These are phyloP conservation scores for Raddia guianensis DNA, from an alignment of 176 grass and related monocot species.

Conservation along the genomic window DNA sequence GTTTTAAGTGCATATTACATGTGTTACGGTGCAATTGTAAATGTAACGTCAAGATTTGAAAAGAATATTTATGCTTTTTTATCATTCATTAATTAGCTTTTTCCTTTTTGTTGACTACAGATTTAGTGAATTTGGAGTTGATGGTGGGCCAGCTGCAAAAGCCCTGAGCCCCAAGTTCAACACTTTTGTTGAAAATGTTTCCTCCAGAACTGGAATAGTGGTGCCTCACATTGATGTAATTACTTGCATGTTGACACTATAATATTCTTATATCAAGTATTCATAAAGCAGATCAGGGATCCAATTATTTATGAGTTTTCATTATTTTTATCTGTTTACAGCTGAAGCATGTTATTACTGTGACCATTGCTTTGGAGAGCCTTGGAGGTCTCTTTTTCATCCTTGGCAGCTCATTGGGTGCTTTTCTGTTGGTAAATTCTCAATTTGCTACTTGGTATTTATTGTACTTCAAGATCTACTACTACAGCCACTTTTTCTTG, in stretches of 20 bases:
- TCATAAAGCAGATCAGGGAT: not conserved
- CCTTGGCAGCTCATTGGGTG: constrained; percentile 68
- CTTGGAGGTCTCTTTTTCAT: constrained; percentile 84
- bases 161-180: constrained; percentile 64
- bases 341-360: constrained; percentile 70
- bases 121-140: constrained; percentile 62
- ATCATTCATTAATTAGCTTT: not conserved
- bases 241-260: not conserved
- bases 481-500: not conserved
- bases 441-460: not conserved
- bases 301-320: not conserved
- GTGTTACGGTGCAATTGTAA: not conserved
- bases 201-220: constrained; percentile 51
- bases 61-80: not conserved
- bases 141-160: constrained; percentile 84
- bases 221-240: constrained; percentile 69
- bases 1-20: not conserved
- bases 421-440: constrained; percentile 64
- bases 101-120: not conserved
- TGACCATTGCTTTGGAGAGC: constrained; percentile 68
- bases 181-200: constrained; percentile 50
- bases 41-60: not conserved
- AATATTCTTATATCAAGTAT: not conserved
- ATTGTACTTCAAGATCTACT: not conserved
- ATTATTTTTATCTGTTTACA: constrained; percentile 40